Base-by-base conservation (phyloP, 345 rosid species). In the Ceriops zippeliana region DNA sequence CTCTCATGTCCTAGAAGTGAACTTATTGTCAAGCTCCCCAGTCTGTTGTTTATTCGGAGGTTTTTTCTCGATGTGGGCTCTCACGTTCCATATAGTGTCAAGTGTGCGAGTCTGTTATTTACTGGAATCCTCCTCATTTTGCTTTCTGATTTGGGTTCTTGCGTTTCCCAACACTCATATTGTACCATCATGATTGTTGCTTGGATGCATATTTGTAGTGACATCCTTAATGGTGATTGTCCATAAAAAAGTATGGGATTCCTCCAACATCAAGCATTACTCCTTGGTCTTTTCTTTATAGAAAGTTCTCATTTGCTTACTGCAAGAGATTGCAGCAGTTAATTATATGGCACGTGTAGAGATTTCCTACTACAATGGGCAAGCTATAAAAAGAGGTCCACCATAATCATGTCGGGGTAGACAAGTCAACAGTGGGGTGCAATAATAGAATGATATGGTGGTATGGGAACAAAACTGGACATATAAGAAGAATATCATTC, bases 381-480 rank as follows among this genome's bases (percentile, higher is more conserved):
- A 46, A 71, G 34, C 28, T 13, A 30, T 35, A 35, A 66, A 35
- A 24, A 31, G 67, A 31, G 79, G 81, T 78, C 82, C 84, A 69
- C 84, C 77, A 69, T 70, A 62, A 58, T 30, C 61, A 58, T 60
- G 63, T 52, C 63, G 54, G 68, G 20, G 57, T 70, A 65, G 78
- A 70, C 59, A 75, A 78, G 62, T 32, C 6, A 73, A 83, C 65
- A 73, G 81, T 76, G 35, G 62, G 69, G 68, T 74, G 74, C 82
- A 78, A 75, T 73, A 64, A 69, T 54, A 69, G 66, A 26, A 79
- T 65, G 35, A 79, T 67, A 62, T 73, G 68, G 62, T 52, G 34
- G 35, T 58, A 61, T 60, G 46, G 35, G 63, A 49, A 20, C 58
- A 67, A 68, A 26, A 66, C 47, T 52, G 65, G 68, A 73, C 60